Conservation (phyloP, 306 rosid genomes). For the barrel medic (Medicago truncatula) region MtrunA17r5.0-ANR NC_053042.1:45499501-45500000, state of each 20-base stretch:
- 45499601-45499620: conserved; percentile 75
- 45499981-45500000: conserved; percentile 78
- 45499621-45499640: conserved; percentile 89
- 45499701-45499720: conserved; percentile 59
- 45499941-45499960: conserved; percentile 59
- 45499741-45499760: conserved; percentile 56
- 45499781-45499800: conserved; percentile 94
- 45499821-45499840: conserved; percentile 46
- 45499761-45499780: conserved; percentile 95
- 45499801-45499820: conserved; percentile 95
- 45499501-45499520: conserved; percentile 99
- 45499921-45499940: conserved; percentile 59
- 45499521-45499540: conserved; percentile 88
- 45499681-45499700: conserved; percentile 98
- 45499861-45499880: conserved; percentile 65
- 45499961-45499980: conserved; percentile 60
- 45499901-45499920: conserved; percentile 68
- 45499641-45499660: conserved; percentile 69
- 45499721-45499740: conserved; percentile 51
- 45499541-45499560: conserved; percentile 87
- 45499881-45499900: conserved; percentile 57
- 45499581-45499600: conserved; percentile 87
- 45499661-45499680: conserved; percentile 59
- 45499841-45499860: conserved; percentile 62
- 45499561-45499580: conserved; percentile 90